Conservation (phyloP, 2,329 filamentous ascomycete species). For the Fusarium odoratissimum region DNA sequence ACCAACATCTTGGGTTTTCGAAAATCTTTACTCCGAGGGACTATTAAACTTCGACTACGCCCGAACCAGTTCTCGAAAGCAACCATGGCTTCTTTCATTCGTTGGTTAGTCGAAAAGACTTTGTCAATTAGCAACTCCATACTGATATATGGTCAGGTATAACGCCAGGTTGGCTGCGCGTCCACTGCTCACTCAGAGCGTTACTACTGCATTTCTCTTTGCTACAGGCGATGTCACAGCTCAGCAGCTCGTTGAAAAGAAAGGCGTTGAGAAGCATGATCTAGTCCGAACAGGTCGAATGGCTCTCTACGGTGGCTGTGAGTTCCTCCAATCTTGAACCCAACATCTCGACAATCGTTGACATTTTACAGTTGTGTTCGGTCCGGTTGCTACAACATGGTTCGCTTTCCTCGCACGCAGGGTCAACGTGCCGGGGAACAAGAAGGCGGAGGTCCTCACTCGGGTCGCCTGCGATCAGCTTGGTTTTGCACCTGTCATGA, state of each 20-base stretch:
- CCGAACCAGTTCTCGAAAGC: background rate
- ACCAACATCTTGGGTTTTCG: constrained; percentile 15
- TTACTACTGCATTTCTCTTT: constrained; percentile 93
- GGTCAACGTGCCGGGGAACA: constrained; percentile 69
- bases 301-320: constrained; percentile 82
- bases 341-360: constrained; percentile 3
- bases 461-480: constrained; percentile 85
- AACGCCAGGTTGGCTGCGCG: constrained; percentile 82
- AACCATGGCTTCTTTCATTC: constrained; percentile 47
- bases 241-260: constrained; percentile 89
- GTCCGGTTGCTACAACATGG: constrained; percentile 88
- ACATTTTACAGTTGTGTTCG: constrained; percentile 74
- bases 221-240: constrained; percentile 91
- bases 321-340: constrained; percentile 46
- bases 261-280: constrained; percentile 81
- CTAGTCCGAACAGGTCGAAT: constrained; percentile 78
- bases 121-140: background rate
- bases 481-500: constrained; percentile 85
- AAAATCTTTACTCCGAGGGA: constrained; percentile 11
- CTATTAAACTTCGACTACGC: constrained; percentile 27
- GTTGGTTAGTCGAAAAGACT: constrained; percentile 44
- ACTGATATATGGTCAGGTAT: constrained; percentile 71
- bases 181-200: constrained; percentile 88
- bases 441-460: constrained; percentile 77
- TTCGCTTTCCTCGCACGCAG: constrained; percentile 80